These are phyloP conservation scores for Yamadazyma diospyri DNA, from an alignment of 1,139 yeast species.

Conservation along the genomic window DNA sequence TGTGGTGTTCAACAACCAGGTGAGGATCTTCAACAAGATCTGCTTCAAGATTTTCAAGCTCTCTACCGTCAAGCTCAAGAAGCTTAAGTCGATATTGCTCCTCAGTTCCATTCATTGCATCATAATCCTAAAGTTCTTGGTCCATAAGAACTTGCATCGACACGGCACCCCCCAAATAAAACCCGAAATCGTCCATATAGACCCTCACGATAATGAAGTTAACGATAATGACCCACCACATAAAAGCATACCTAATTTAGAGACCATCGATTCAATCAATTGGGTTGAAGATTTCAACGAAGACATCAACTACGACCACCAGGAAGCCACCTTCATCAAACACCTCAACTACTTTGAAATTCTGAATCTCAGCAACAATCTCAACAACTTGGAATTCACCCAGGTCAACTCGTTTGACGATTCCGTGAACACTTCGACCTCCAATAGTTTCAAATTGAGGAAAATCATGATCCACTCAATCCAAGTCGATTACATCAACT, in stretches of 20 bases:
- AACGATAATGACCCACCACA: not conserved
- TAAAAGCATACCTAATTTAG: not conserved
- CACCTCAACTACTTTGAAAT: constrained; percentile 26
- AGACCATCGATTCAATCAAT: constrained; percentile 8
- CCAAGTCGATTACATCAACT: constrained; percentile 21
- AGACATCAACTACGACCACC: constrained; percentile 15
- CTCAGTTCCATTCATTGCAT: constrained; percentile 30
- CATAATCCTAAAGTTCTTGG: constrained; percentile 28
- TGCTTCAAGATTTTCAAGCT: constrained; percentile 18
- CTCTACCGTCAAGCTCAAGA: constrained; percentile 9
- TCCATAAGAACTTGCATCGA: constrained; percentile 11
- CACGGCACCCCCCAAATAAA: not conserved
- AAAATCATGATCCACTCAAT: constrained; percentile 31
- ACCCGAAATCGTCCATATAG: not conserved
- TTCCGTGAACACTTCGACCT: constrained; percentile 6
- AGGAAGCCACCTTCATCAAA: constrained; percentile 12
- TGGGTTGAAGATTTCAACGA: constrained; percentile 18
- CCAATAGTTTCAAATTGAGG: constrained; percentile 30
- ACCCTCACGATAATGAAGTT: not conserved
- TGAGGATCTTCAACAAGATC: constrained; percentile 28
- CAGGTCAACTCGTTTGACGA: constrained; percentile 14
- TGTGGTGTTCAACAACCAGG: constrained; percentile 28
- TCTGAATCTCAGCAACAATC: constrained; percentile 22
- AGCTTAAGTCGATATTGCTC: constrained; percentile 20
- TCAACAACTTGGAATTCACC: constrained; percentile 22